Evolutionary conservation across 2,329 filamentous ascomycete genomes (phyloP), one percentile per base, ranked within the genome.

Genomic region (Curvularia lunata): DNA sequence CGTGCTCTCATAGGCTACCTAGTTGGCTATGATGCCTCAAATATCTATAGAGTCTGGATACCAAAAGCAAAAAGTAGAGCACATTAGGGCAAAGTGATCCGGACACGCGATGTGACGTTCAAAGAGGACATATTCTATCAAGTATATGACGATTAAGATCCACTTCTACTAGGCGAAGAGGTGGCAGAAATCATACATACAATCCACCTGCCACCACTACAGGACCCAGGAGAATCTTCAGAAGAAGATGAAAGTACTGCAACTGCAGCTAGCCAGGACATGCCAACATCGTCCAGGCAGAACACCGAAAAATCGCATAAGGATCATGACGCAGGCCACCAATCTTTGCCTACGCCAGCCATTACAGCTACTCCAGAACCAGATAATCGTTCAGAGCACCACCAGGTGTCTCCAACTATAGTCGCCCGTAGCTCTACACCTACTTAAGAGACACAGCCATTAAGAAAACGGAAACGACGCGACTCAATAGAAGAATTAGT

Each of bases 1-100:
- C 32, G 58, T 34, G 63, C 57, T 5, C 52, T 62, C 5, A 53
- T 67, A 42, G 54, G 63, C 4, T 59, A 68, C 18, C 52, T 68
- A 2, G 58, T 67, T 47, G 52, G 60, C 42, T 66, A 67, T 23
- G 37, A 68, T 45, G 50, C 52, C 1, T 59, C 50, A 2, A 67
- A 68, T 43, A 64, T 68, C 28, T 67, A 53, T 38, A 8, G 49
- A 27, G 23, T 67, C 27, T 65, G 18, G 58, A 27, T 52, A 42
- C 49, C 19, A 27, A 46, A 41, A 37, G 18, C 25, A 13, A 46
- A 19, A 13, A 49, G 47, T 25, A 49, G 34, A 49, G 47, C 34
- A 16, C 9, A 49, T 21, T 18, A 49, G 21, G 34, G 49, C 13
- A 45, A 40, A 21, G 41, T 52, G 1, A 45, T 52, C 37, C n/a